These are phyloP conservation scores for Cenococcum geophilum DNA, from an alignment of 495 filamentous ascomycete species.

Conservation along the genomic window DNA sequence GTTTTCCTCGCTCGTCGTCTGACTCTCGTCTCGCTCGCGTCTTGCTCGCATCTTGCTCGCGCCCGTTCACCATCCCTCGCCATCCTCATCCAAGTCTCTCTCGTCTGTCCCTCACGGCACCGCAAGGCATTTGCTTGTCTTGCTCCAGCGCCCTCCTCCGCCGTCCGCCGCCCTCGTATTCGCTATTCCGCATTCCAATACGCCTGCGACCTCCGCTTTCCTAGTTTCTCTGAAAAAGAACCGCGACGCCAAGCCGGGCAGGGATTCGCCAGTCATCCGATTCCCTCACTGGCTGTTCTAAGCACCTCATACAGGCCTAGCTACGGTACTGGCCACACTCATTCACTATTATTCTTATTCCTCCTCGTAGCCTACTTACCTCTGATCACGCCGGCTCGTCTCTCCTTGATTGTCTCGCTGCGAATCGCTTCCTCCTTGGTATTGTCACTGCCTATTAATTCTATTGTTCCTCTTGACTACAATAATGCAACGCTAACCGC, in stretches of 20 bases:
- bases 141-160: neutral
- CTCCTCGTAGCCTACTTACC: neutral
- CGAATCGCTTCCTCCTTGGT: neutral
- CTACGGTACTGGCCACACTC: neutral
- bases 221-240: neutral
- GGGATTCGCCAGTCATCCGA: conserved; percentile 5
- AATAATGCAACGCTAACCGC: neutral
- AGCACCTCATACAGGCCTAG: neutral
- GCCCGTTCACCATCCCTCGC: too few species aligned
- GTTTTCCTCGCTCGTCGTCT: neutral
- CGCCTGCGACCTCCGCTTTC: conserved; percentile 1
- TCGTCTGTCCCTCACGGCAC: neutral
- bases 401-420: neutral
- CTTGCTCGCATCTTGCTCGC: neutral
- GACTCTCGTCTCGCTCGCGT: neutral
- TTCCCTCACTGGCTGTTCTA: neutral
- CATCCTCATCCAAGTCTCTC: too few species aligned
- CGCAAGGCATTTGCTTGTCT: neutral
- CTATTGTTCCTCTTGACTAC: neutral
- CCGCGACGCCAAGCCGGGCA: conserved; percentile 4
- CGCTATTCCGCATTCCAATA: neutral
- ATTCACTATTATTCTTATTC: conserved; percentile 1
- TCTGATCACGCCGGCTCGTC: neutral
- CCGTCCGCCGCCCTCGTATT: neutral
- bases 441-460: neutral